Base-by-base conservation (phyloP, 495 filamentous ascomycete genomes). In the Podospora comata region DNA sequence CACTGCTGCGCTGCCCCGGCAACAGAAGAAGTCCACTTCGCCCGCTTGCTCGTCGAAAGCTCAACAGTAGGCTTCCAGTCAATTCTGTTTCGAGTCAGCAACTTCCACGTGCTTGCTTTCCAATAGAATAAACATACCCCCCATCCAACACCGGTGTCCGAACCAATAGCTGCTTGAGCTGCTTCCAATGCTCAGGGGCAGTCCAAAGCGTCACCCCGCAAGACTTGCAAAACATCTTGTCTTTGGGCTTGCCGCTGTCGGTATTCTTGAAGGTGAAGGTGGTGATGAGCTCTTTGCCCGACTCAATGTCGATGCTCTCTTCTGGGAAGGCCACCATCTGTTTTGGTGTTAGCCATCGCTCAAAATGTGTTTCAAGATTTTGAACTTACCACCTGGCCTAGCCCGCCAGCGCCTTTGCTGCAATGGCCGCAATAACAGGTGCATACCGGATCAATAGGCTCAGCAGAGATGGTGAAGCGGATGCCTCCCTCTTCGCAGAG, bases 181-280 rank as follows among this genome's bases (percentile, higher is more conserved):
- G 11, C 62, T 34, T 57, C 6, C 27, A 39, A 20, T n/a, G 9
- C 5, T 63, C 34, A n/a, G 66, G 30, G 16, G 61, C 34, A 4
- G 66, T 68, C 59, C 66, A 68, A 11, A 68, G 34, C 44, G 59
- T 60, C 7, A 39, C 60, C 19, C 66, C 66, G 60, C 66, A 68
- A 7, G 19, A 19, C 23, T 68, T 68, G 66, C 66, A 68, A 39
- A 68, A 68, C 20, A 61, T 68, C 60, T 68, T 68, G 66, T 68
- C 66, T 34, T 68, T 68, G 44, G 26, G 34, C 60, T 68, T 68
- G 20, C 66, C 66, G 59, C 59, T 68, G 4, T 54, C 23, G 34
- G 59, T 68, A 30, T 63, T 20, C 27, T 59, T 63, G 44, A 63
- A 63, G 20, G 27, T 30, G 32, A 56, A 68, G 30, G 60, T 63